Evolutionary conservation across 345 rosid species (phyloP), one percentile per base, ranked within the genome.

Genomic region (Salix purpurea): DNA sequence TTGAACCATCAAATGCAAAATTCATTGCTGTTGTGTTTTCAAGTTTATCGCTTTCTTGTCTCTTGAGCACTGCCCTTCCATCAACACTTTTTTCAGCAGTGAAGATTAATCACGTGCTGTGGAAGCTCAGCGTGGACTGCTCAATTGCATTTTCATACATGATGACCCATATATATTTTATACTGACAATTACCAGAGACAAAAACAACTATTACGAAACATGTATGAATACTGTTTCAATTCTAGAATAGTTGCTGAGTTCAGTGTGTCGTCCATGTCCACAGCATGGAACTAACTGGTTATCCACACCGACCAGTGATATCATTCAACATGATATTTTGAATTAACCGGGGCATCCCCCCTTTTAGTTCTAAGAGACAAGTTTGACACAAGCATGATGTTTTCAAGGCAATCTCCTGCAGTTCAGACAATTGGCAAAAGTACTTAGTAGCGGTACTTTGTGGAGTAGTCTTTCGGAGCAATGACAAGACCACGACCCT

Each of bases 401-500:
- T 61, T 58, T 19, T 52, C 64, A 50, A 12, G 1, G 36, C 50
- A 74, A 74, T 28, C 26, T 69, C 36, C 60, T 62, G 7, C 74
- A 70, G 65, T 73, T 72, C 69, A 39, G 54, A 19, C 21, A 24
- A 70, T 24, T 65, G 5, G 12, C 56, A 8, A 8, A 11, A 40
- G 18, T 3, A 62, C 18, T 36, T 78, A 93, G 86, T 96, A 96
- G 69, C 98, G 94, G 82, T 93, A 96, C 79, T 93, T 93, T 74
- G 98, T 95, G 62, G 99, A 95, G 86, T 95, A 95, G 80, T 96
- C 98, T 79, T 96, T 96, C 0, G 96, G 96, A 76, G 99, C 99
- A 85, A 91, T 96, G 65, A 96, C 99, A 16, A 92, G 85, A 80
- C 99, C 94, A 52, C 99, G 96, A n/a, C 96, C 97, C 60, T 92